Base-by-base conservation (phyloP, 2,329 filamentous ascomycete species). In the Calonectria pteridis region DNA sequence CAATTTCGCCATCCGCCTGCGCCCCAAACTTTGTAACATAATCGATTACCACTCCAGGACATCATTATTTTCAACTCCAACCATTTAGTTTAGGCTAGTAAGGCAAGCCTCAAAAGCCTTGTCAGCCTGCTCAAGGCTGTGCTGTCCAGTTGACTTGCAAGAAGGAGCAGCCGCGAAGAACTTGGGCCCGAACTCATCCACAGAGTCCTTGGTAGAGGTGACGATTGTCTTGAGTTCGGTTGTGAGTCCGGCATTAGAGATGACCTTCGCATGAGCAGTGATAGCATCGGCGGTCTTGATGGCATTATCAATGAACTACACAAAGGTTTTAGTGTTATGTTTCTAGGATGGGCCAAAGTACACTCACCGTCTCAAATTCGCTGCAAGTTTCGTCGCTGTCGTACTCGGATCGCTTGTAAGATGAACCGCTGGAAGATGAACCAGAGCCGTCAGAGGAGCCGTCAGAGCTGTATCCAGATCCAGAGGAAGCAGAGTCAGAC, bases 81-180 rank as follows among this genome's bases (percentile, higher is more conserved):
- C 40, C 20, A 40, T 7, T 28, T 62, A 62, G 55, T 40, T 62
- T 4, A 62, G 55, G 20, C 26, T 26, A 62, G 55, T 37, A 40
- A 62, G 13, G 23, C 55, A 62, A 28, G 55, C 4, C 37, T 58
- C 28, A 29, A 58, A 67, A 18, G 65, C 65, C 35, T 40, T 28
- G 16, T 62, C 55, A 62, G 55, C 55, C 55, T 40, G 10, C 55
- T 62, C 33, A 6, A 62, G 55, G 31, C 23, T 62, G 35, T 62
- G 55, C 33, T 62, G 55, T 20, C 55, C 55, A 28, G 55, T 62
- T 4, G 55, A 62, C 55, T 62, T 62, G 55, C 55, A 62, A 40
- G 35, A 40, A 28, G 55, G 35, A 28, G 35, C 55, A 62, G 33
- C 33, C 3, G 26, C 55, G 55, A 62, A 62, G 6, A 62, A 29